These are phyloP conservation scores for Boletellus sp. DNA, from an alignment of 768 basidiomycete genomes.

Conservation along the genomic window DNA sequence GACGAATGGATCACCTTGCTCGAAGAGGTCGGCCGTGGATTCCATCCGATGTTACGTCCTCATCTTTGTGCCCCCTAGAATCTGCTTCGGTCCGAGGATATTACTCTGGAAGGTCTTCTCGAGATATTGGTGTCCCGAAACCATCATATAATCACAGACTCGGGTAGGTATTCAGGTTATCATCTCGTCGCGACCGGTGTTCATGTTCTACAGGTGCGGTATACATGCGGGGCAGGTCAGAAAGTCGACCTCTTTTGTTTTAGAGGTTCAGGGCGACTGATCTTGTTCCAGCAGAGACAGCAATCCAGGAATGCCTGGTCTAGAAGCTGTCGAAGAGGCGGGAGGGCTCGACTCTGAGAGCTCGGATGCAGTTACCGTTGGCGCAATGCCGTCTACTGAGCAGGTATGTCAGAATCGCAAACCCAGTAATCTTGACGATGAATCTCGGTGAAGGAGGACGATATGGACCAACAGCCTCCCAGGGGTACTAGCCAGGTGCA, in stretches of 20 bases:
- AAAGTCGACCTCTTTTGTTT: background rate
- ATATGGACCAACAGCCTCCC: no score
- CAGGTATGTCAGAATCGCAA: no score
- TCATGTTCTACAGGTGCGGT: background rate
- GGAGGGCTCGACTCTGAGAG: no score
- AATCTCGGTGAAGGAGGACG: no score
- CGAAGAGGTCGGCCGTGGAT: background rate
- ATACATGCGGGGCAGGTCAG: slow-evolving; percentile 11
- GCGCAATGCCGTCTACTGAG: no score
- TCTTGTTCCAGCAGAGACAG: background rate
- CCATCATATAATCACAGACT: background rate
- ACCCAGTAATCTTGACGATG: no score
- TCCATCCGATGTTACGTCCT: background rate
- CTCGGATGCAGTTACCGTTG: no score
- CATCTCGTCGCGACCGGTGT: background rate
- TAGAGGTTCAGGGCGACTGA: background rate
- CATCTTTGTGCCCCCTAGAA: background rate
- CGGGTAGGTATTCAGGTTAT: background rate
- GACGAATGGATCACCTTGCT: slow-evolving; percentile 6
- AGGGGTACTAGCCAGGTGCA: no score
- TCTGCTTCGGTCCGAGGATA: background rate
- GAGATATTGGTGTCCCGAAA: background rate
- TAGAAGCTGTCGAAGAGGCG: no score
- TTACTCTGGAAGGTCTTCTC: background rate
- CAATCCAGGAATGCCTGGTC: background rate